Evolutionary conservation across 2,329 filamentous ascomycete species (phyloP), one percentile per base, ranked within the genome.

Genomic region (Stagonosporopsis vannaccii): DNA sequence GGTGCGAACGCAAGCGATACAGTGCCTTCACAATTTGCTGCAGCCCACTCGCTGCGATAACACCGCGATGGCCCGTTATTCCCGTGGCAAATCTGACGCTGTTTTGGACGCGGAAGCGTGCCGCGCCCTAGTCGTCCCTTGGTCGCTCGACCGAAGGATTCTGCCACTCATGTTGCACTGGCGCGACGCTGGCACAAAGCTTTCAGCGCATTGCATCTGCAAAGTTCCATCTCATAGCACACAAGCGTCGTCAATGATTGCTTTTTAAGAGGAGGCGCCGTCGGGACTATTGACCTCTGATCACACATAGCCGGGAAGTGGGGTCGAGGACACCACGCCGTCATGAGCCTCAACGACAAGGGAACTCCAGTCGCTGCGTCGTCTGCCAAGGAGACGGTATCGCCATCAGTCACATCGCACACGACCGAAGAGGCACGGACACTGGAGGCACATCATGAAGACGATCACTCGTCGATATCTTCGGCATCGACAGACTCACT

Each of bases 401-500:
- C 46, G 35, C 52, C 36, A 13, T 56, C 53, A n/a, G 36, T 42
- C 9, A 42, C 25, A 8, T 51, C 50, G 22, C 30, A 39, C 13
- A 17, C 33, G 30, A 25, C 46, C 26, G 25, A 46, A 22, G 44
- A 56, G n/a, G 20, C 41, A 20, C 23, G 44, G 25, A n/a, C 22
- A 22, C 2, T 45, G 15, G 47, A 39, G 11, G 33, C 41, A 13
- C 46, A 39, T 20, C 26, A 60, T 32, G 62, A 66, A 19, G 61
- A 69, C 35, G 63, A 71, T 20, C 61, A 47, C 9, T 58, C 60
- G 8, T 71, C 71, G 12, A 47, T 66, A 26, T 71, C 63, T 0
- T 70, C 70, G 12, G 49, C 42, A 9, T 73, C 71, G 33, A 71
- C 67, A 5, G 56, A 68, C 22, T 60, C 63, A 4, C 53, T 59